Percentiles rank a stretch among this genome's conserved stretches.
Evolutionary conservation across 805 yeast species (phyloP).

Genomic region (Metschnikowia hibisci): DNA sequence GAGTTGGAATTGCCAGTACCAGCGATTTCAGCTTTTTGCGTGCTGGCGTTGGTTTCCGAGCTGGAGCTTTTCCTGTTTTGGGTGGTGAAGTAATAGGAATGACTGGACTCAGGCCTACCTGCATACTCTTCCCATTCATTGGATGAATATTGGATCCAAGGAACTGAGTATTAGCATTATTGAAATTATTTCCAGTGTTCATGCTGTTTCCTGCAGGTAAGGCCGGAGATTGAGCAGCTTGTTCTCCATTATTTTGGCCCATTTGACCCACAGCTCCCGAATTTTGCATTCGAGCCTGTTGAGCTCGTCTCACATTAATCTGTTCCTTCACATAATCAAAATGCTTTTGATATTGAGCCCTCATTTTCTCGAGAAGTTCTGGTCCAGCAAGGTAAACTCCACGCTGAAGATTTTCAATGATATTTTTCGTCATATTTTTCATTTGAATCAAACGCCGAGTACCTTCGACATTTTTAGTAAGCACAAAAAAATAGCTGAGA

Average conservation of each 20-base stretch:
- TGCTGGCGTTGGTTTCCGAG: slow-evolving; percentile 6
- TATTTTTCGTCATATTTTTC: slow-evolving; percentile 73
- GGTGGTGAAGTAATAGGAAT: neutral
- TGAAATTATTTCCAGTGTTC: neutral
- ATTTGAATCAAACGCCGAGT: slow-evolving; percentile 74
- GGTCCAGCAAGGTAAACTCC: slow-evolving; percentile 69
- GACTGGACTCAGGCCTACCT: slow-evolving; percentile 3
- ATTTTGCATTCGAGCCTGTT: slow-evolving; percentile 21
- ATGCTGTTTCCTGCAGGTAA: neutral
- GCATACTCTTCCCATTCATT: slow-evolving; percentile 1
- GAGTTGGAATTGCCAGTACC: slow-evolving; percentile 31
- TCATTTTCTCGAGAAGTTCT: slow-evolving; percentile 64
- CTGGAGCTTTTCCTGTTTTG: neutral
- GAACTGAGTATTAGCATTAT: neutral
- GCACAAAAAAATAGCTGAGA: slow-evolving; percentile 70
- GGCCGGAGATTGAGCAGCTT: too few relatives aligned
- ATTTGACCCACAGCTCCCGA: neutral
- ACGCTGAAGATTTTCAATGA: slow-evolving; percentile 62
- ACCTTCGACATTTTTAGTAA: slow-evolving; percentile 71
- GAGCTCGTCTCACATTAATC: slow-evolving; percentile 37
- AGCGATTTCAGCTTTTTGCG: slow-evolving; percentile 16
- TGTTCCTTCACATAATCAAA: slow-evolving; percentile 72
- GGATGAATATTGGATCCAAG: neutral
- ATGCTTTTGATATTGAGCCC: slow-evolving; percentile 68
- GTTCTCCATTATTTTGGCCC: slow-evolving; percentile 7